These are phyloP conservation scores for Tylopilus sp. DNA, from an alignment of 768 basidiomycete genomes.

Conservation along the genomic window DNA sequence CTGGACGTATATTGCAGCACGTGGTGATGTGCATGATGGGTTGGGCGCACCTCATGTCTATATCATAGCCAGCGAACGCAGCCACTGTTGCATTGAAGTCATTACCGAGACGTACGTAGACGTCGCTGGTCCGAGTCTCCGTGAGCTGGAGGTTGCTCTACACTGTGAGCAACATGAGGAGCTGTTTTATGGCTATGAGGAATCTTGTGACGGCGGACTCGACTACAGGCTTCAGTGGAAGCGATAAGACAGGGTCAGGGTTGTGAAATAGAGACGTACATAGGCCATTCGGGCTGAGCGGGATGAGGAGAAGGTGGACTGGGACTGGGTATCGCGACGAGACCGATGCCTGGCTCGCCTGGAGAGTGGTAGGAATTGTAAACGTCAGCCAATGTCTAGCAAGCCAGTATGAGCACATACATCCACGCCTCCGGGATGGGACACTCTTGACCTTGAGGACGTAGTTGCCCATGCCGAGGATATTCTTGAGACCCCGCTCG, in stretches of 20 bases:
- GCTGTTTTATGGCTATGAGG: constrained; percentile 89
- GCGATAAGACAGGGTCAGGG: not conserved
- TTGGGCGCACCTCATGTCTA: constrained; percentile 84
- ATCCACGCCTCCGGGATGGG: not conserved
- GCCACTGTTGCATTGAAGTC: constrained; percentile 94
- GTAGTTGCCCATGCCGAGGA: constrained; percentile 93
- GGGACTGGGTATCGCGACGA: constrained; percentile 52
- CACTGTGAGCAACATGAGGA: constrained; percentile 84
- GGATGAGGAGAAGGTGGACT: constrained; percentile 37
- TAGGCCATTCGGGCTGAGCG: constrained; percentile 22
- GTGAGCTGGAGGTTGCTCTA: constrained; percentile 75
- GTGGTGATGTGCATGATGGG: constrained; percentile 12
- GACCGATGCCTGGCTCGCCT: constrained; percentile 37
- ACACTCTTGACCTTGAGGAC: constrained; percentile 80
- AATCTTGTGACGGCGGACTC: constrained; percentile 91
- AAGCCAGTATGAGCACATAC: constrained; percentile 6
- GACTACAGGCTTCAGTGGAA: constrained; percentile 57
- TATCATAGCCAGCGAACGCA: constrained; percentile 80
- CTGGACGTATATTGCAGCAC: constrained; percentile 39
- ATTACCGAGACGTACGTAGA: constrained; percentile 94
- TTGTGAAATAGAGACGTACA: constrained; percentile 13
- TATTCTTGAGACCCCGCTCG: constrained; percentile 72
- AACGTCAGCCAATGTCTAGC: constrained; percentile 83
- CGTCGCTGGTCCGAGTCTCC: constrained; percentile 87
- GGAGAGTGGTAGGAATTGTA: constrained; percentile 17